Evolutionary conservation across 2,329 filamentous ascomycete genomes (phyloP), one percentile per base, ranked within the genome.

Genomic region (Hymenoscyphus fraxineus): DNA sequence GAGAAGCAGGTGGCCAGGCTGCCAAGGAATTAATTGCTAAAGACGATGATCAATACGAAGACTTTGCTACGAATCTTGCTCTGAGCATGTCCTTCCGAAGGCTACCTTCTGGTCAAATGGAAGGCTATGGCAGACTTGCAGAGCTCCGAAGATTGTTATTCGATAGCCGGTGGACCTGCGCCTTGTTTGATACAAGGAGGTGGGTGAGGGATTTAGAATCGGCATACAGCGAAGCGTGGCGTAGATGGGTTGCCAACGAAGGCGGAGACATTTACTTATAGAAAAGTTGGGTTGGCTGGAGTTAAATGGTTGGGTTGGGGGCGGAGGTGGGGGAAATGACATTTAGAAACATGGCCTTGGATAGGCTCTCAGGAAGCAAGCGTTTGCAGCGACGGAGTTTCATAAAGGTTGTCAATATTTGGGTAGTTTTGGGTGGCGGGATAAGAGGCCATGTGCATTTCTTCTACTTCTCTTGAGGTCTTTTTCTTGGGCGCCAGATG

Each of bases 131-230:
- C 1, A 83, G 93, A 63, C 79, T 99, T 61, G 85, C 87, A 60
- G 88, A 96, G 64, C 81, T 99, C 65, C 86, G 95, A 67, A 89
- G 86, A 74, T 80, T 97, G 72, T 79, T 99, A 12, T 98, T 93
- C 79, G 84, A 92, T 67, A 88, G 86, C 72, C 88, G 94, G 70
- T 96, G 92, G 90, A 86, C 82, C 35, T 96, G 93, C 76, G 90
- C 90, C 15, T 81, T 99, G 55, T 99, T 99, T 75, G 88, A 99
- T 77, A 99, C 95, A 6, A 85, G 82, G 71, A 85, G 95, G 70
- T 99, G 95, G 95, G 94, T 98, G 32, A 80, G 82, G 58, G 93
- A 98, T 77, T 79, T 99, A 22, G 95, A 99, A 79, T 83, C 85
- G 66, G 93, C 93, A 13, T 99, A 97, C 76, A 88, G 91, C 69